A percentile compares a stretch with the other conserved stretches of the same genome.
Conservation (phyloP, 768 basidiomycete genomes). For the Lactifluus volemus region DNA sequence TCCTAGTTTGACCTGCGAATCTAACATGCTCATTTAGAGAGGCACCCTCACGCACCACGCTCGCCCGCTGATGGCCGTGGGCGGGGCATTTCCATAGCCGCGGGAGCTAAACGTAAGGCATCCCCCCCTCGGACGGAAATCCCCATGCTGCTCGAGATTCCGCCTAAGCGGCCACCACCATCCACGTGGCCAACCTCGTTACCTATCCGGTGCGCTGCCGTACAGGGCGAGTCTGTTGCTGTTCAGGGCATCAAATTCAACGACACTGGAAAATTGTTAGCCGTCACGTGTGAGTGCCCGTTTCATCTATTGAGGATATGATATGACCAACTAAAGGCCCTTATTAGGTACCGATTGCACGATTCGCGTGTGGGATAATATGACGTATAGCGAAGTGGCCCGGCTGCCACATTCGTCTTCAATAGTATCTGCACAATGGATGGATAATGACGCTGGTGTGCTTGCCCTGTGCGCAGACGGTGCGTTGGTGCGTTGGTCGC, state of each 20-base stretch:
- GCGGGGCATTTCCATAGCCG: background rate
- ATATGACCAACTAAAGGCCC: background rate
- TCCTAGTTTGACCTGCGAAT: background rate
- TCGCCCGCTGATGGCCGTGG: constrained; percentile 8
- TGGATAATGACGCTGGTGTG: constrained; percentile 25
- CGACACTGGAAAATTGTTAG: constrained; percentile 46
- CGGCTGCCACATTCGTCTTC: constrained; percentile 44
- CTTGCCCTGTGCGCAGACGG: constrained; percentile 36
- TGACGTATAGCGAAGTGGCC: constrained; percentile 41
- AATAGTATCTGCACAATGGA: constrained; percentile 47
- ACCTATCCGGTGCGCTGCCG: constrained; percentile 28
- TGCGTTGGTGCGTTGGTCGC: constrained; percentile 54
- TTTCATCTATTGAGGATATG: background rate
- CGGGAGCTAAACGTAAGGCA: constrained; percentile 16
- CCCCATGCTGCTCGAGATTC: background rate
- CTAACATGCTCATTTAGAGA: constrained; percentile 2
- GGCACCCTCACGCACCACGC: background rate
- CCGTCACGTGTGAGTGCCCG: constrained; percentile 43
- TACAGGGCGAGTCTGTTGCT: constrained; percentile 42
- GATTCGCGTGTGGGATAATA: constrained; percentile 50
- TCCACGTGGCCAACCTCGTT: constrained; percentile 43
- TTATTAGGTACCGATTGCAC: constrained; percentile 51
- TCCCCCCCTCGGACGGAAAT: constrained; percentile 10
- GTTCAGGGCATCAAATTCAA: constrained; percentile 43
- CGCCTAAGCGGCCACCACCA: constrained; percentile 26